Conservation (phyloP, 1,139 yeast species). For the Nadsonia commutata region DNA sequence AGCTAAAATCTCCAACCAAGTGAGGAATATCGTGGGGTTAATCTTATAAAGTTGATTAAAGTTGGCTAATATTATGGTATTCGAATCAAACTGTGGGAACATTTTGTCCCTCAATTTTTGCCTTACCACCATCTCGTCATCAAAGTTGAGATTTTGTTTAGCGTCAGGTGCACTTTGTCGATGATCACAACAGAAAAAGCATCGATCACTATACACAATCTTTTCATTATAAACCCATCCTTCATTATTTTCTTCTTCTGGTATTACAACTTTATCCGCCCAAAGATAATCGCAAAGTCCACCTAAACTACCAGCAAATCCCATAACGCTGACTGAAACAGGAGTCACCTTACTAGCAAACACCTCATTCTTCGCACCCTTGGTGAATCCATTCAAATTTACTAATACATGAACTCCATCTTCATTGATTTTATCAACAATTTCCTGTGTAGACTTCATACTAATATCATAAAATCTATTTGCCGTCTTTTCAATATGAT, state of each 20-base stretch:
- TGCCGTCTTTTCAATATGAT: conserved; percentile 17
- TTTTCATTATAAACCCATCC: conserved; percentile 15
- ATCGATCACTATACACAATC: conserved; percentile 20
- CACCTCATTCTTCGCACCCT: conserved; percentile 23
- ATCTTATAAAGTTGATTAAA: conserved; percentile 24
- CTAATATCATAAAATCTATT: conserved; percentile 19
- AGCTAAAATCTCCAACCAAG: conserved; percentile 20
- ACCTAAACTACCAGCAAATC: conserved; percentile 24
- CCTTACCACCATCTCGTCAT: conserved; percentile 12
- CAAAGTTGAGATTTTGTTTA: conserved; percentile 14
- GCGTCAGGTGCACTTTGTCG: conserved; percentile 21
- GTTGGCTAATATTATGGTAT: conserved; percentile 21
- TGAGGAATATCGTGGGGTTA: conserved; percentile 20
- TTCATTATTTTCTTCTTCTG: neutral
- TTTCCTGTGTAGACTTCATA: conserved; percentile 15
- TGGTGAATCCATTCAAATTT: conserved; percentile 23
- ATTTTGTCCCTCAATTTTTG: conserved; percentile 14
- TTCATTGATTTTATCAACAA: conserved; percentile 16
- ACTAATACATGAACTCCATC: conserved; percentile 23
- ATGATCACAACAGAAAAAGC: conserved; percentile 23
- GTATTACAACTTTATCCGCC: conserved; percentile 16
- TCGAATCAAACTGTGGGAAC: conserved; percentile 17
- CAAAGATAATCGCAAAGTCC: conserved; percentile 20
- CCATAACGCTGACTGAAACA: conserved; percentile 22
- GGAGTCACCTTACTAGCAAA: conserved; percentile 24